Percentiles rank a stretch among this genome's conserved stretches.
These are phyloP conservation scores for Candida rishiriensis DNA, from an alignment of 805 yeast species.

Conservation along the genomic window DNA sequence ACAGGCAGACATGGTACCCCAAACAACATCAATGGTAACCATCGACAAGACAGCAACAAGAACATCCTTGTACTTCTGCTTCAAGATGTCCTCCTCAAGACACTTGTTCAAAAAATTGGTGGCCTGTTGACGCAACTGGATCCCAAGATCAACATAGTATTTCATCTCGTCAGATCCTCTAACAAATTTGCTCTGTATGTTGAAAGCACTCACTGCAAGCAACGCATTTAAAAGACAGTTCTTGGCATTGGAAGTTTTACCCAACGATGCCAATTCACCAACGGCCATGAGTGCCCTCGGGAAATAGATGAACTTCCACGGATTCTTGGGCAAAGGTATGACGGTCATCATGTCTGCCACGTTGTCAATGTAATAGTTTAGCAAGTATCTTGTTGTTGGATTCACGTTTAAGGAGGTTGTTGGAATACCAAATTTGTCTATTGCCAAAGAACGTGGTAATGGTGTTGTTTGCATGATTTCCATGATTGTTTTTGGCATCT, in stretches of 20 bases:
- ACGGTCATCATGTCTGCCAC: constrained; percentile 76
- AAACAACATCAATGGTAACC: constrained; percentile 83
- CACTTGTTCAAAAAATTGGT: constrained; percentile 60
- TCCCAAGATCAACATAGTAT: constrained; percentile 67
- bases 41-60: constrained; percentile 77
- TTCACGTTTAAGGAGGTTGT: constrained; percentile 58
- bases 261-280: constrained; percentile 74
- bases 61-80: constrained; percentile 77
- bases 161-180: constrained; percentile 65
- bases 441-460: constrained; percentile 39
- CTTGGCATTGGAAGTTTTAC: constrained; percentile 69
- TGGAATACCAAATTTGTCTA: constrained; percentile 43
- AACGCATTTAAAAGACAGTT: constrained; percentile 75
- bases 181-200: constrained; percentile 66
- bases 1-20: constrained; percentile 90
- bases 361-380: constrained; percentile 66
- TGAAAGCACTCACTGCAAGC: constrained; percentile 77
- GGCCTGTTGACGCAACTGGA: constrained; percentile 71
- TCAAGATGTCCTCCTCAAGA: constrained; percentile 44
- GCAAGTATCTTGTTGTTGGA: constrained; percentile 66
- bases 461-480: constrained; percentile 40
- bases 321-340: constrained; percentile 65
- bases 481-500: constrained; percentile 55
- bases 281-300: constrained; percentile 79
- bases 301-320: constrained; percentile 84